phyloP scores from a whole-genome alignment of 1,139 yeast species.

The Kodamaea sp. region DNA sequence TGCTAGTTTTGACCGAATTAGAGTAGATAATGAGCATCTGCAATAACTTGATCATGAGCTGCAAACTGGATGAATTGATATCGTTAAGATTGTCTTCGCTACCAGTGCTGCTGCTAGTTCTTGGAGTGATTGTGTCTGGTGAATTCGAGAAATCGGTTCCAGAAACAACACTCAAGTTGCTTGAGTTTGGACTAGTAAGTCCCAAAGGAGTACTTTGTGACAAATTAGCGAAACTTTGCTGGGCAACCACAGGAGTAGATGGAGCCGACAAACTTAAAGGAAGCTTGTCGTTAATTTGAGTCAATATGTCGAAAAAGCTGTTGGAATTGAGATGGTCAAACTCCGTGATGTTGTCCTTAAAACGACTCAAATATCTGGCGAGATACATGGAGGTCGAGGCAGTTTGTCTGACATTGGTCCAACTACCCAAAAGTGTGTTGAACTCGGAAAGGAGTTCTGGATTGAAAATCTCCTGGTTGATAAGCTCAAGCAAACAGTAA shows the following conservation, averaged over 20 bases:
- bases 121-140: conserved; percentile 8
- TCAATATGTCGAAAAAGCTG: conserved; percentile 35
- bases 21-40: conserved; percentile 41
- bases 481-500: conserved; percentile 33
- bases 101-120: conserved; percentile 10
- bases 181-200: conserved; percentile 7
- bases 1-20: conserved; percentile 34
- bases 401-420: conserved; percentile 25
- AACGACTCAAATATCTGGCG: conserved; percentile 25
- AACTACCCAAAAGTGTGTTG: conserved; percentile 27
- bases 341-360: conserved; percentile 27
- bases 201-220: conserved; percentile 4
- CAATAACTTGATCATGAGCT: conserved; percentile 31
- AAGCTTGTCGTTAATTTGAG: conserved; percentile 42
- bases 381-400: conserved; percentile 15
- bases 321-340: conserved; percentile 35
- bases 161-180: conserved; percentile 3
- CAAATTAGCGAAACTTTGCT: conserved; percentile 13
- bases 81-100: conserved; percentile 9
- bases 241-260: conserved; percentile 39
- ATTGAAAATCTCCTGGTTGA: conserved; percentile 36
- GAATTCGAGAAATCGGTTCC: conserved; percentile 5
- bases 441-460: conserved; percentile 27
- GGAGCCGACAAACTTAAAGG: conserved; percentile 50
- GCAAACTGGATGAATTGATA: conserved; percentile 28